Evolutionary conservation across 2,329 filamentous ascomycete species (phyloP), one percentile per base, ranked within the genome.

Genomic region (Alternaria brassicicola): DNA sequence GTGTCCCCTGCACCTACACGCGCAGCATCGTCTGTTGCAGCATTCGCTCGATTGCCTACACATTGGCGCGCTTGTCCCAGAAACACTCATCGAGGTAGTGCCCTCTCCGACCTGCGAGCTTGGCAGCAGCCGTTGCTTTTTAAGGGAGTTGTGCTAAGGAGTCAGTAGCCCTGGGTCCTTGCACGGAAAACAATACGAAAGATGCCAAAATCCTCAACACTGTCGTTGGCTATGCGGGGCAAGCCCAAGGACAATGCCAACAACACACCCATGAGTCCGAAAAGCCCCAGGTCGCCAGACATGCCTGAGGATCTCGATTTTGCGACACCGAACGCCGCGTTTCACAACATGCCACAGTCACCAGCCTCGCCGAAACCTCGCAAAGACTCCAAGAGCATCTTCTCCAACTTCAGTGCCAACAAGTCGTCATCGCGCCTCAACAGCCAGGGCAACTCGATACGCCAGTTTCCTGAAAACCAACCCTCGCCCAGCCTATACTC

Each of bases 341-440:
- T 71, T 49, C 69, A 72, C 45, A 67, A 68, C 49, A 64, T 69
- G 57, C 72, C 74, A 23, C 68, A 71, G 39, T 74, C 73, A 26
- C 74, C 75, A 3, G 68, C 74, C 19, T 75, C 75, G 2, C 72
- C 74, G 7, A 76, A 73, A 54, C 67, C 66, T 47, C 73, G 73
- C 48, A 77, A 78, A 64, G 77, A 79, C 49, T 70, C 78, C 10
- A 72, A 76, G 49, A 73, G 66, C 63, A 82, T 83, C 61, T 83
- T 83, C 63, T 76, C 78, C 41, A 83, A 83, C 62, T 78, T 82
- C 57, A 77, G 79, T 55, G 80, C 80, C 10, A 76, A 78, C 6
- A 83, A 81, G 58, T 82, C 81, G 26, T 79, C 80, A 6, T 79
- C 75, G 41, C 80, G 79, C 41, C 59, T 79, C 6, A 66, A 68